Evolutionary conservation across 1,139 yeast genomes (phyloP).

Genomic region (Pichia sp.): DNA sequence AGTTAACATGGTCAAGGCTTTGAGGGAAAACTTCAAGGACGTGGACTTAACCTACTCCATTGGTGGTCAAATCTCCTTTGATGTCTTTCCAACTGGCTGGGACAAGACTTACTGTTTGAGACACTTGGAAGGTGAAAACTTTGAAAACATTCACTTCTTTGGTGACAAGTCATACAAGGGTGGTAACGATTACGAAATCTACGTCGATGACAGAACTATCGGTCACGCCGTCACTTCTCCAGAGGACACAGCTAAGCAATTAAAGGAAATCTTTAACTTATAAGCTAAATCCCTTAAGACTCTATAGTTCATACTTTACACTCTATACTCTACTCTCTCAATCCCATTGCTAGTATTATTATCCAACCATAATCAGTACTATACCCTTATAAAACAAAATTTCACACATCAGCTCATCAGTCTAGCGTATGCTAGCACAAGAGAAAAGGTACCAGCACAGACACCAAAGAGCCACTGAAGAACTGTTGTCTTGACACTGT

Average conservation of each 20-base stretch:
- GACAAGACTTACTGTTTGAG: conserved; percentile 97
- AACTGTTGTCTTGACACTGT: conserved; percentile 90
- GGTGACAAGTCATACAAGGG: conserved; percentile 98
- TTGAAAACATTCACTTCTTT: conserved; percentile 87
- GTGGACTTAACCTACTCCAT: conserved; percentile 87
- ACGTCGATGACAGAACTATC: conserved; percentile 80
- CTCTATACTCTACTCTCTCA: no score
- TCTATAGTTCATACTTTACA: background rate
- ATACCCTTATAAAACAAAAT: no score
- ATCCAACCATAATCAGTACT: background rate
- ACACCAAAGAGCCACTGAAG: conserved; percentile 98
- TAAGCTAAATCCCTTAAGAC: conserved; percentile 31
- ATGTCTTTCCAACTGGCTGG: conserved; percentile 99
- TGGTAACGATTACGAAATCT: conserved; percentile 98
- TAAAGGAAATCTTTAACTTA: conserved; percentile 65
- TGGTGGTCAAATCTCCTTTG: conserved; percentile 99
- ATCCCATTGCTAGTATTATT: no score
- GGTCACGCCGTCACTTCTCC: conserved; percentile 93
- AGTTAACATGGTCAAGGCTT: conserved; percentile 73
- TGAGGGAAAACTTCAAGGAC: conserved; percentile 77
- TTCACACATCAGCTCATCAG: conserved; percentile 51
- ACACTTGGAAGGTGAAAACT: conserved; percentile 82
- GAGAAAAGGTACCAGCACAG: conserved; percentile 94
- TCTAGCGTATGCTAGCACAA: conserved; percentile 84
- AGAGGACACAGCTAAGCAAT: conserved; percentile 75